A percentile compares a stretch with the other conserved stretches of the same genome.
These are phyloP conservation scores for Termitomyces sp. DNA, from an alignment of 768 basidiomycete genomes.

Conservation along the genomic window DNA sequence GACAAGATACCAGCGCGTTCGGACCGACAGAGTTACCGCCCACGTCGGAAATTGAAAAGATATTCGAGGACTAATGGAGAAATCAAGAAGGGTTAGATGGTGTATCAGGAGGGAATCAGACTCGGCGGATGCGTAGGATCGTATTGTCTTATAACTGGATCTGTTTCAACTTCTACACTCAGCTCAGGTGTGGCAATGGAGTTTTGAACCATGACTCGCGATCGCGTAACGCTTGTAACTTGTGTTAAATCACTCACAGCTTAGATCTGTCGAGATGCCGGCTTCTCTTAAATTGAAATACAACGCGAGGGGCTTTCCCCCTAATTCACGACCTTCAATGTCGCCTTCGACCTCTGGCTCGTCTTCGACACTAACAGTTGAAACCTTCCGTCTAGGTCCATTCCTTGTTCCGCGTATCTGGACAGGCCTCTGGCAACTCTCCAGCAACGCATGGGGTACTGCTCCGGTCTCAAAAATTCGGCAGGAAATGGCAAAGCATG, in stretches of 20 bases:
- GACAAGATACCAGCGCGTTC: too few relatives aligned
- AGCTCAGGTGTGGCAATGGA: too few relatives aligned
- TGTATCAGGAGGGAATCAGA: too few relatives aligned
- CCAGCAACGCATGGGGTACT: conserved; percentile 83
- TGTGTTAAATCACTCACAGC: too few relatives aligned
- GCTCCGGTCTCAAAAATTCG: conserved; percentile 64
- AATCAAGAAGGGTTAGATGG: background rate
- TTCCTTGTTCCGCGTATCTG: conserved; percentile 62
- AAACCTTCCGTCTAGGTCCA: conserved; percentile 56
- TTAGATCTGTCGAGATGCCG: background rate
- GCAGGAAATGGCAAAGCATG: conserved; percentile 63
- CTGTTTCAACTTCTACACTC: too few relatives aligned
- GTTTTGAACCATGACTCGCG: too few relatives aligned
- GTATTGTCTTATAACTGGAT: too few relatives aligned
- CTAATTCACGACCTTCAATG: background rate
- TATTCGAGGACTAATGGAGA: background rate
- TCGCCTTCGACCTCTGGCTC: conserved; percentile 19
- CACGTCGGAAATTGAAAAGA: background rate
- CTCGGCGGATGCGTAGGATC: too few relatives aligned
- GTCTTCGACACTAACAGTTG: conserved; percentile 18
- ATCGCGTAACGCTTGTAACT: too few relatives aligned
- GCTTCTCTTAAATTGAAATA: conserved; percentile 5
- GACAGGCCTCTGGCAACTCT: conserved; percentile 84
- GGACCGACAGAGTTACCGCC: background rate
- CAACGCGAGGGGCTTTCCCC: background rate